Percentiles rank a stretch among this genome's conserved stretches.
phyloP scores from a whole-genome alignment of 1,284 basidiomycete species.

The Hymenochaete sp. region DNA sequence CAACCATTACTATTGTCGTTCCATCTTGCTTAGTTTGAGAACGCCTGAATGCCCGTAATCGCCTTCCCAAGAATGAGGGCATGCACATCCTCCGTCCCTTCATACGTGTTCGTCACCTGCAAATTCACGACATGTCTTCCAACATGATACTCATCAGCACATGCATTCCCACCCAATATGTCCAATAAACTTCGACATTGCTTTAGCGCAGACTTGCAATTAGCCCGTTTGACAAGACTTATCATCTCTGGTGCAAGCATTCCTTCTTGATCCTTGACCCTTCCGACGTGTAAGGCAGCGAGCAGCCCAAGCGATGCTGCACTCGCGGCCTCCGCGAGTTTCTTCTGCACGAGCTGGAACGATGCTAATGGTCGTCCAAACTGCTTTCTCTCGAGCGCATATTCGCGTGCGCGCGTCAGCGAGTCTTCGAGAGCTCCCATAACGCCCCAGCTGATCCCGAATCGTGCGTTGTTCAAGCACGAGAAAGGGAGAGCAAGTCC shows the following conservation, averaged over 20 bases:
- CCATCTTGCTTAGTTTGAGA: slow-evolving; percentile 58
- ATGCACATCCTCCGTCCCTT: slow-evolving; percentile 75
- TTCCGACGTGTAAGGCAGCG: slow-evolving; percentile 77
- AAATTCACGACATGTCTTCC: slow-evolving; percentile 86
- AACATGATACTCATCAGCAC: slow-evolving; percentile 86
- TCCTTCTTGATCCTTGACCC: slow-evolving; percentile 74
- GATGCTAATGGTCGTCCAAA: slow-evolving; percentile 86
- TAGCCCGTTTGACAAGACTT: slow-evolving; percentile 91
- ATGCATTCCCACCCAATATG: slow-evolving; percentile 86
- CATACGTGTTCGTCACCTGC: slow-evolving; percentile 90
- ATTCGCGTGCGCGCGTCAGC: slow-evolving; percentile 67
- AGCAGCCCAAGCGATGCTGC: slow-evolving; percentile 79
- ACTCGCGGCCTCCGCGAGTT: slow-evolving; percentile 87
- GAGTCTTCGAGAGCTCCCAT: slow-evolving; percentile 96
- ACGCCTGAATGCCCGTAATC: slow-evolving; percentile 81
- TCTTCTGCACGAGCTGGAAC: slow-evolving; percentile 96
- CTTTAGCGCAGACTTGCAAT: slow-evolving; percentile 86
- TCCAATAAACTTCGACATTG: slow-evolving; percentile 77
- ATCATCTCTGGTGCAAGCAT: slow-evolving; percentile 87
- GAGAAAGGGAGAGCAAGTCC: slow-evolving; percentile 83
- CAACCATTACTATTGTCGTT: too few relatives aligned
- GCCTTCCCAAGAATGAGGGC: slow-evolving; percentile 87
- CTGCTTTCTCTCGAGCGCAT: slow-evolving; percentile 85
- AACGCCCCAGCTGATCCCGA: slow-evolving; percentile 88
- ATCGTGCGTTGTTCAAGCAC: slow-evolving; percentile 85